Evolutionary conservation across 2,329 filamentous ascomycete species (phyloP), one percentile per base, ranked within the genome.

Genomic region (Hortaea werneckii): DNA sequence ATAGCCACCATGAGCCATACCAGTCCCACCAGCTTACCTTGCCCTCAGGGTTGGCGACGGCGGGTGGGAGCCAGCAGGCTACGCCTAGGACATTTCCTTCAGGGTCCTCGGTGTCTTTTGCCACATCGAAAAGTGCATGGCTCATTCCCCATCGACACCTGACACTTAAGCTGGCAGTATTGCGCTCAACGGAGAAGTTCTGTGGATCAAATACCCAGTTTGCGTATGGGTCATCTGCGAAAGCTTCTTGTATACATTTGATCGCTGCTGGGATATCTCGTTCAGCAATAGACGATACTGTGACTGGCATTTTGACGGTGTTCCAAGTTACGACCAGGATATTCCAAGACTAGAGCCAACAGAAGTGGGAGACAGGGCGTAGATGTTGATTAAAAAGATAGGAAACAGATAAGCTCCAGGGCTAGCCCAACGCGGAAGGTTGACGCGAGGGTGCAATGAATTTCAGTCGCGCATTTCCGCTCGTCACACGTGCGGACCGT

Each of bases 71-170:
- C 83, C 83, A 87, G 76, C 84, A 85, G 47, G 81, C 78, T 26
- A 85, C 79, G 7, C 83, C 83, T 28, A 86, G 72, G 32, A 86
- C 73, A 47, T 75, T 73, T 37, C 70, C 66, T 42, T 63, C 50
- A 2, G 49, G 37, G 43, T 61, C 50, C 11, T 64, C 62, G 5
- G 58, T 58, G 55, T 83, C 78, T 63, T 80, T 83, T 7, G 80
- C 80, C 48, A 86, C 79, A 54, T 83, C 77, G 65, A 86, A 84
- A 34, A 84, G 73, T 43, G 76, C 80, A 58, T 83, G 79, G 43
- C 75, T 72, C 61, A 87, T 83, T 27, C 83, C 82, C 78, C 82
- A 86, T 52, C 70, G 69, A 65, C 82, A 85, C 43, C 84, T 76
- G 1, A 83, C 76, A 1, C 71, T 73, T 11, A 85, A 70, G 10